Percentiles rank a stretch among this genome's conserved stretches.
phyloP scores from a whole-genome alignment of 2,329 filamentous ascomycete genomes.

The Neofusicoccum umdonicola region DNA sequence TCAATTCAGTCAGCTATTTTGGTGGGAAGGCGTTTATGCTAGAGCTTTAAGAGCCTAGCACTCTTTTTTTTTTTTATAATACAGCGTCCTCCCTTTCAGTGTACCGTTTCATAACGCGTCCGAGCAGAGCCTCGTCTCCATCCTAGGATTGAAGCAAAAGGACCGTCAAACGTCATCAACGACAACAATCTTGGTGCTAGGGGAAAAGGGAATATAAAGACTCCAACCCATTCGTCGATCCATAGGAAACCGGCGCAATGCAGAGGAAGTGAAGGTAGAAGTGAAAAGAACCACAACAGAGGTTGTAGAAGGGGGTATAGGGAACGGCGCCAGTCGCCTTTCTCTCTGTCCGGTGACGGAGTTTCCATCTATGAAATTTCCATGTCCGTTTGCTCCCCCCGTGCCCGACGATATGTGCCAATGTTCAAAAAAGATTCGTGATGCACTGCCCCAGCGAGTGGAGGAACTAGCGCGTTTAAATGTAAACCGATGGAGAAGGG shows the following conservation, averaged over 20 bases:
- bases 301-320: conserved; percentile 15
- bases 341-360: conserved; percentile 18
- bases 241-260: conserved; percentile 11
- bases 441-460: conserved; percentile 10
- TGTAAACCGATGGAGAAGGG: not conserved
- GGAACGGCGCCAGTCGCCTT: conserved; percentile 16
- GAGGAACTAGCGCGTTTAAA: not conserved
- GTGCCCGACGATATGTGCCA: conserved; percentile 13
- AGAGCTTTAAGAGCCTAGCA: not conserved
- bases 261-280: conserved; percentile 13
- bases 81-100: conserved; percentile 4
- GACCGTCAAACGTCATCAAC: not conserved
- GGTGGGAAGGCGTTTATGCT: not conserved
- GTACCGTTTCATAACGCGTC: not conserved
- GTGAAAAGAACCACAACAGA: conserved; percentile 2
- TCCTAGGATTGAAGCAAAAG: not conserved
- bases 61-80: conserved; percentile 6
- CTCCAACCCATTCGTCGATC: conserved; percentile 14
- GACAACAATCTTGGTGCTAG: conserved; percentile 12
- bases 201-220: conserved; percentile 2
- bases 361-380: conserved; percentile 18
- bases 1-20: not conserved
- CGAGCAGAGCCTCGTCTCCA: not conserved
- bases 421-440: conserved; percentile 11
- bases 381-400: conserved; percentile 14